Percentiles rank a stretch among this genome's conserved stretches.
Evolutionary conservation across 2,329 filamentous ascomycete species (phyloP).

Genomic region (Microdochium trichocladiopsis): DNA sequence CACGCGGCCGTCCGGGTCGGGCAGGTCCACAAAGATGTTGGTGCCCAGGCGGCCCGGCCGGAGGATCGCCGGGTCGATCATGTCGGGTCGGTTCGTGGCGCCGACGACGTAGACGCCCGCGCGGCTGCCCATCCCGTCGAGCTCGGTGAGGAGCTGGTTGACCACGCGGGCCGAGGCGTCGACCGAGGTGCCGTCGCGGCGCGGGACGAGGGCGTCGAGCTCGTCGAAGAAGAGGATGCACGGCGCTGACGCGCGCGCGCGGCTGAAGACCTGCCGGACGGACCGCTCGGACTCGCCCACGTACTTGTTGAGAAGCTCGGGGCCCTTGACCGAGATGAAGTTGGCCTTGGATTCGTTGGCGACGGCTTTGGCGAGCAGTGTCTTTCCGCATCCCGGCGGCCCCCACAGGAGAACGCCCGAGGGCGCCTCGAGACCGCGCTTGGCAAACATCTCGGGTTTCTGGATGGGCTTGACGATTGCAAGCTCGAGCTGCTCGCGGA

Average conservation of each 20-base stretch:
- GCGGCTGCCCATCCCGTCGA: constrained; percentile 77
- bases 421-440: constrained; percentile 71
- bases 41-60: constrained; percentile 85
- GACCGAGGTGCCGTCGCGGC: constrained; percentile 68
- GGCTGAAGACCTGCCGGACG: constrained; percentile 83
- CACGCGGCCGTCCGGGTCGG: constrained; percentile 68
- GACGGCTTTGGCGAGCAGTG: constrained; percentile 89
- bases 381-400: constrained; percentile 94
- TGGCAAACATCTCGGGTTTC: constrained; percentile 67
- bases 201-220: constrained; percentile 84
- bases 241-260: constrained; percentile 77
- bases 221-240: constrained; percentile 99
- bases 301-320: constrained; percentile 94
- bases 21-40: constrained; percentile 83
- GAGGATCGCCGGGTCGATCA: constrained; percentile 93
- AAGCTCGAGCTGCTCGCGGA: constrained; percentile 74
- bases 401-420: constrained; percentile 93
- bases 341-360: constrained; percentile 94
- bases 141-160: constrained; percentile 88
- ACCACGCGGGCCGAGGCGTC: constrained; percentile 87
- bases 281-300: constrained; percentile 94
- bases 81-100: constrained; percentile 90
- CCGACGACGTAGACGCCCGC: constrained; percentile 90
- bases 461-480: constrained; percentile 89
- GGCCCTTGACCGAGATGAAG: constrained; percentile 96